A percentile compares a stretch with the other conserved stretches of the same genome.
phyloP scores from a whole-genome alignment of 2,329 filamentous ascomycete species.

The Colletotrichum lini region DNA sequence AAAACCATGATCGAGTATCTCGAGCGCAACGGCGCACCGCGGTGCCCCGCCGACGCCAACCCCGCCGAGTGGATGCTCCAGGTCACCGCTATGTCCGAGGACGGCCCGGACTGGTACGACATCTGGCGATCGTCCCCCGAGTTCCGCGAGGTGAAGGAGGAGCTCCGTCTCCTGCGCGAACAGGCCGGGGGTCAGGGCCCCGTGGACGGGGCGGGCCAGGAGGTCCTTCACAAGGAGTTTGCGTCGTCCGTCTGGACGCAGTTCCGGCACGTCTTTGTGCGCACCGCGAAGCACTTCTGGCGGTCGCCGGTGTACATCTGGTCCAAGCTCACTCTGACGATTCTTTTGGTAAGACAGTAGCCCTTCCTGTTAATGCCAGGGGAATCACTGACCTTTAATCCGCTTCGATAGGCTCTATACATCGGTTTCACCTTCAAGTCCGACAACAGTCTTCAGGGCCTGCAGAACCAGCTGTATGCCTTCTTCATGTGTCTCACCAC shows the following conservation, averaged over 20 bases:
- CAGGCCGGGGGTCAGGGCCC: not conserved
- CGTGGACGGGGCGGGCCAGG: no score
- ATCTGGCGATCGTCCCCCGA: constrained; percentile 53
- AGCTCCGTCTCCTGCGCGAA: constrained; percentile 46
- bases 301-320: constrained; percentile 80
- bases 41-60: constrained; percentile 69
- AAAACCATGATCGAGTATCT: constrained; percentile 70
- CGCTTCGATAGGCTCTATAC: constrained; percentile 61
- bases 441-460: constrained; percentile 71
- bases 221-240: constrained; percentile 68
- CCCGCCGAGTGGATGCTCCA: constrained; percentile 78
- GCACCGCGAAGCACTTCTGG: constrained; percentile 82
- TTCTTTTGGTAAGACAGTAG: constrained; percentile 47
- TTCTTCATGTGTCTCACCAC: constrained; percentile 80
- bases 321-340: constrained; percentile 71
- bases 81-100: constrained; percentile 48
- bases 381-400: no score
- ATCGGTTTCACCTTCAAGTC: constrained; percentile 77
- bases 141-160: constrained; percentile 47
- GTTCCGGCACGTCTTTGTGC: constrained; percentile 69
- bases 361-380: no score
- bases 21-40: constrained; percentile 70
- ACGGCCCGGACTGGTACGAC: constrained; percentile 53
- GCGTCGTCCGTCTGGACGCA: constrained; percentile 77
- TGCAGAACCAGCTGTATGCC: constrained; percentile 78